These are phyloP conservation scores for Lupinus albus DNA, from an alignment of 306 rosid species.

Conservation along the genomic window DNA sequence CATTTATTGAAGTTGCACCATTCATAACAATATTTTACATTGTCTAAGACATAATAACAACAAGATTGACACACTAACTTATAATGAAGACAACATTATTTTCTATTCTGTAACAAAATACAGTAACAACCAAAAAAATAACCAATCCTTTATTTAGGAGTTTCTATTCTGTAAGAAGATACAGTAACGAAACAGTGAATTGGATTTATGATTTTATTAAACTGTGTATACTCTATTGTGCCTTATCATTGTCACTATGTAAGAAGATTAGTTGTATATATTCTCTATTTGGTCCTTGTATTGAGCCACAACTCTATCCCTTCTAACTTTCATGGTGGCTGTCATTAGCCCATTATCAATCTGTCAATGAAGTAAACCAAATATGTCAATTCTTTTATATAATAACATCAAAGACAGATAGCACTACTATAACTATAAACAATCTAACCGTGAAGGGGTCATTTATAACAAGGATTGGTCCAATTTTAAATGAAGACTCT, in stretches of 20 bases:
- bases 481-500: slow-evolving; percentile 74
- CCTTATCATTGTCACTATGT: neutral
- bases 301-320: slow-evolving; percentile 66
- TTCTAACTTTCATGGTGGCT: slow-evolving; percentile 87
- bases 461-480: slow-evolving; percentile 77
- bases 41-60: neutral
- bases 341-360: slow-evolving; percentile 86
- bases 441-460: slow-evolving; percentile 81
- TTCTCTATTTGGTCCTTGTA: slow-evolving; percentile 70
- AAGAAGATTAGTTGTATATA: slow-evolving; percentile 57
- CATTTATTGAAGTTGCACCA: too few species aligned
- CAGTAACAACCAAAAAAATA: too few species aligned
- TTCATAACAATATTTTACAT: too few species aligned
- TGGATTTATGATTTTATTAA: neutral
- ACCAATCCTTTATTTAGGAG: too few species aligned
- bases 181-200: neutral
- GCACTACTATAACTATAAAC: neutral
- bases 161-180: slow-evolving; percentile 21
- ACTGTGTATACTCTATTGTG: neutral
- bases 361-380: slow-evolving; percentile 49
- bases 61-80: neutral
- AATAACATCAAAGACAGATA: slow-evolving; percentile 10
- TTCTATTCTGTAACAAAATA: slow-evolving; percentile 13
- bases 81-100: neutral
- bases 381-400: slow-evolving; percentile 14